Conservation (phyloP, 2,329 filamentous ascomycete genomes). For the Fusarium sp. region DNA sequence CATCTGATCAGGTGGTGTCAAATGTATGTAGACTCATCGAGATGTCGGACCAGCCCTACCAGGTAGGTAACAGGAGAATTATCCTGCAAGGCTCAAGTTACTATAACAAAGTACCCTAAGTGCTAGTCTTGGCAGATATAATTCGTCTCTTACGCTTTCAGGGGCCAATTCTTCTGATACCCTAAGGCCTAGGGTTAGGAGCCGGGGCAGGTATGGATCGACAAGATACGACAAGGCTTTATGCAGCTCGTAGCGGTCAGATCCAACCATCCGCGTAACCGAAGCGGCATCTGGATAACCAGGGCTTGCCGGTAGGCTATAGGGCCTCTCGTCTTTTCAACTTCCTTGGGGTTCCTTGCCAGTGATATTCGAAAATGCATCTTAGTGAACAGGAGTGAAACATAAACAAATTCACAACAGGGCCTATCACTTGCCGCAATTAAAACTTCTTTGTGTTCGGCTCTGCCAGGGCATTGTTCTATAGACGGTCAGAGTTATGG, state of each 20-base stretch:
- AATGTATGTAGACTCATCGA: not conserved
- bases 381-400: not conserved
- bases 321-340: not conserved
- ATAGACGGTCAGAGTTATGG: not conserved
- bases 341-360: not conserved
- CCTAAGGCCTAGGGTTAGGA: not conserved
- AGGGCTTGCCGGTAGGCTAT: not conserved
- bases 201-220: not conserved
- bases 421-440: not conserved
- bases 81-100: accelerated
- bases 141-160: not conserved
- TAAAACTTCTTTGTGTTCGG: not conserved
- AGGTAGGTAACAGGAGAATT: not conserved
- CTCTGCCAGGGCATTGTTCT: not conserved
- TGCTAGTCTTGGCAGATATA: not conserved
- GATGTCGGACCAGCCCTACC: not conserved
- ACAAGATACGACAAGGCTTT: not conserved
- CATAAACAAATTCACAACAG: not conserved
- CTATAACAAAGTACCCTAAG: not conserved
- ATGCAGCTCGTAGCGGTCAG: not conserved
- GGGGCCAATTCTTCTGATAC: not conserved
- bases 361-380: not conserved
- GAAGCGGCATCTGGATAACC: not conserved
- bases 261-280: not conserved
- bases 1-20: not conserved